phyloP scores from a whole-genome alignment of 768 basidiomycete genomes.

The Russula sp. region DNA sequence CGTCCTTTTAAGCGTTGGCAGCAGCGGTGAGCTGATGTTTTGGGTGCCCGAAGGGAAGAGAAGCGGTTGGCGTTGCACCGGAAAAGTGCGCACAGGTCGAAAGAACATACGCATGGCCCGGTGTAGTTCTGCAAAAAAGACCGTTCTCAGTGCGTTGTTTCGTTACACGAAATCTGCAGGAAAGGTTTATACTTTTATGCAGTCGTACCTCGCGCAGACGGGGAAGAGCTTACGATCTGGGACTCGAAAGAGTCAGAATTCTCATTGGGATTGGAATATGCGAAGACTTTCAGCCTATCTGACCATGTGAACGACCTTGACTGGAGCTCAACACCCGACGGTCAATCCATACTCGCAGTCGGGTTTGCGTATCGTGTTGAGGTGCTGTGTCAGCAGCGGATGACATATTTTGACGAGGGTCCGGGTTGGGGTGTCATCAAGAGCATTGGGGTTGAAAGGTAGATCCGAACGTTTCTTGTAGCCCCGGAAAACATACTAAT shows the following conservation, averaged over 20 bases:
- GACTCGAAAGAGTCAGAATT: constrained; percentile 94
- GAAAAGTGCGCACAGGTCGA: constrained; percentile 67
- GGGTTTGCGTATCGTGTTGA: constrained; percentile 77
- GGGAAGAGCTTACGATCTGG: constrained; percentile 90
- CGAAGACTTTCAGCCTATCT: constrained; percentile 41
- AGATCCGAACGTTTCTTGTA: constrained; percentile 25
- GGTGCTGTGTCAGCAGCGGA: constrained; percentile 87
- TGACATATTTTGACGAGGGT: constrained; percentile 83
- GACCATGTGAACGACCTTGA: constrained; percentile 79
- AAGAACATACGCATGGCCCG: constrained; percentile 61
- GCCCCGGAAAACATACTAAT: not conserved
- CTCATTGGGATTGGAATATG: constrained; percentile 80
- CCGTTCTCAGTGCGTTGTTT: constrained; percentile 63
- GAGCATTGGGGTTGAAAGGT: constrained; percentile 66
- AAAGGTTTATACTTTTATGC: not conserved
- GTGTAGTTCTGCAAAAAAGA: constrained; percentile 90
- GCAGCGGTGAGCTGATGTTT: constrained; percentile 75
- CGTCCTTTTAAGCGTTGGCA: constrained; percentile 71
- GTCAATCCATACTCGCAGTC: constrained; percentile 86
- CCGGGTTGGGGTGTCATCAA: constrained; percentile 74
- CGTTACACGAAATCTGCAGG: not conserved
- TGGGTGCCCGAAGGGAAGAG: constrained; percentile 51
- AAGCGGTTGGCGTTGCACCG: constrained; percentile 57
- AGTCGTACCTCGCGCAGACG: constrained; percentile 59
- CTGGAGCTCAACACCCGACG: constrained; percentile 88